Evolutionary conservation across 441 rosid genomes (phyloP).

Genomic region (Corymbia citriodora): DNA sequence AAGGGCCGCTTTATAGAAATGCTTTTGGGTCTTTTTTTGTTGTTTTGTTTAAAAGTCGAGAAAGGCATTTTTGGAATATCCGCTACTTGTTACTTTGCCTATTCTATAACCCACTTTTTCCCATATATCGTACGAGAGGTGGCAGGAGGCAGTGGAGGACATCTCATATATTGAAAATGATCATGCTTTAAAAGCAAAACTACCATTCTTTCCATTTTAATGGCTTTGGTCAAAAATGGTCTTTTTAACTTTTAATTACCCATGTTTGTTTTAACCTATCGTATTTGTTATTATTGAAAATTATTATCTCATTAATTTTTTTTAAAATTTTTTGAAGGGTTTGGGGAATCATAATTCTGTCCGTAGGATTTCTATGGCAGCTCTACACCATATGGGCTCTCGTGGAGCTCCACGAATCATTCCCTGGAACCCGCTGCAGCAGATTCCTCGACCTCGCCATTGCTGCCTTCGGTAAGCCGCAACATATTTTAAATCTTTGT

Average conservation of each 20-base stretch:
- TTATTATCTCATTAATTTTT: not conserved
- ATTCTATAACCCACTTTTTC: not conserved
- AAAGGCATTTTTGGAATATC: not conserved
- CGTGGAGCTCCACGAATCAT: constrained; percentile 40
- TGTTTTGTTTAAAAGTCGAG: not conserved
- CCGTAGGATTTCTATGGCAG: constrained; percentile 38
- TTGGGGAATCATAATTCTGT: constrained; percentile 35
- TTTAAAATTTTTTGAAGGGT: constrained; percentile 24
- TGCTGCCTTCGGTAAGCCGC: constrained; percentile 34
- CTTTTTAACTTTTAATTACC: not conserved
- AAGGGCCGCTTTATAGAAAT: not conserved
- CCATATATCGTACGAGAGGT: not conserved
- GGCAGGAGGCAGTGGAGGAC: not conserved
- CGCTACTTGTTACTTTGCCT: not conserved
- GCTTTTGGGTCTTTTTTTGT: not conserved
- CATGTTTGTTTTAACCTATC: not conserved
- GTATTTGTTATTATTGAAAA: not conserved
- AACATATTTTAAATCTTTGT: not conserved
- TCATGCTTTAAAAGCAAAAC: not conserved
- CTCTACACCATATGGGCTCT: constrained; percentile 51
- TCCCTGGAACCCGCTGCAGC: constrained; percentile 29
- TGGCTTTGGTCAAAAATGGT: not conserved
- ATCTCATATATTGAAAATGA: not conserved
- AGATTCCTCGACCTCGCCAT: constrained; percentile 44
- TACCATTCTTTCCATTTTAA: not conserved